Evolutionary conservation across 106 monocot species (phyloP).

Genomic region (Hemerocallis citrina): DNA sequence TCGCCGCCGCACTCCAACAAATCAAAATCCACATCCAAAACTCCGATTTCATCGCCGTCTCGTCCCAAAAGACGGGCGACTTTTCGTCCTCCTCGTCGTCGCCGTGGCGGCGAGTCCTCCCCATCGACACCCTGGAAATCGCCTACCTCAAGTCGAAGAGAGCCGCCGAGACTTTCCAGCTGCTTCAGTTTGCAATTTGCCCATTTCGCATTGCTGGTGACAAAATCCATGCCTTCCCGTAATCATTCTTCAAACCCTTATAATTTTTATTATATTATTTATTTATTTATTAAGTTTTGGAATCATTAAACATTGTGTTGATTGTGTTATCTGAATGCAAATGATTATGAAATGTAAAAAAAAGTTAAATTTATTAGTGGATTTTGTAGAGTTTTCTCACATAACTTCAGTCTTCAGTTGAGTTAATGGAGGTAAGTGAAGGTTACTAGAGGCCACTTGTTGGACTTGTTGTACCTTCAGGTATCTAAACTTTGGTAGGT

Average conservation of each 20-base stretch:
- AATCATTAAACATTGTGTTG: no score
- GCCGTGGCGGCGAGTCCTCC: conserved; percentile 49
- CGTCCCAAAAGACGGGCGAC: conserved; percentile 59
- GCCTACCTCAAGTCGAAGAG: conserved; percentile 84
- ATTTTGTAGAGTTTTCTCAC: no score
- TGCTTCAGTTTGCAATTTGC: conserved; percentile 78
- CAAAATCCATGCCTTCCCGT: conserved; percentile 59
- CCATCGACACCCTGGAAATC: conserved; percentile 61
- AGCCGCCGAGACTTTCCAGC: conserved; percentile 77
- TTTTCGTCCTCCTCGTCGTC: conserved; percentile 20
- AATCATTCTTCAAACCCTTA: not conserved
- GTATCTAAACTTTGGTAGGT: no score
- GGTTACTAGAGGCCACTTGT: no score
- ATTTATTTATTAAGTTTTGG: no score
- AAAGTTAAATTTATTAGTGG: no score
- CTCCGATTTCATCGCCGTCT: conserved; percentile 73
- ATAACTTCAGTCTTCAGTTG: no score
- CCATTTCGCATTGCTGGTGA: conserved; percentile 57
- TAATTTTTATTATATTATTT: no score
- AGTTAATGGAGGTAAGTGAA: no score
- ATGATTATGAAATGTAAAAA: no score
- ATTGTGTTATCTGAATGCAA: no score
- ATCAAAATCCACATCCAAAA: conserved; percentile 39
- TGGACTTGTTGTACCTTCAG: no score
- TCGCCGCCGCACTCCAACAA: conserved; percentile 40